Evolutionary conservation across 129 eudicot species (phyloP).

Genomic region (Chrysanthemum makinoi): DNA sequence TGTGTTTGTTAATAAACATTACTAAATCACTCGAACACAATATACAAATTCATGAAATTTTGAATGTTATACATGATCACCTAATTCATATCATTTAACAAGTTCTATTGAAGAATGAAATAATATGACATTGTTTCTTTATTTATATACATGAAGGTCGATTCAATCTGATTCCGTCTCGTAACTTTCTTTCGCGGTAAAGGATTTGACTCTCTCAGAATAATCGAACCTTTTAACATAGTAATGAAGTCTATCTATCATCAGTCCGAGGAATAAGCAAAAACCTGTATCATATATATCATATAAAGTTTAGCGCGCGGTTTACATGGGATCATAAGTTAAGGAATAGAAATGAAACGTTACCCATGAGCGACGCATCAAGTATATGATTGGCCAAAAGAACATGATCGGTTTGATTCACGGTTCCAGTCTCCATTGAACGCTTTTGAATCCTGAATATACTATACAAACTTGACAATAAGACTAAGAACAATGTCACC

Average conservation of each 20-base stretch:
- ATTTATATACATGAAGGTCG: not conserved
- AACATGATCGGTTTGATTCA: slow-evolving; percentile 74
- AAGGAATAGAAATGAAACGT: not conserved
- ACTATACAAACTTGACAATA: slow-evolving; percentile 46
- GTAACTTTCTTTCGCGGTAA: not conserved
- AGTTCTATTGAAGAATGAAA: no score
- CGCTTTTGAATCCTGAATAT: slow-evolving; percentile 43
- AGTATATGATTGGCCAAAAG: slow-evolving; percentile 59
- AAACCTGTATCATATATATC: slow-evolving; percentile 46
- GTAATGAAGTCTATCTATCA: slow-evolving; percentile 72
- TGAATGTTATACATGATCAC: no score
- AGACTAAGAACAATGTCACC: slow-evolving; percentile 46
- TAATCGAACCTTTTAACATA: slow-evolving; percentile 15
- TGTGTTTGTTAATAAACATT: no score
- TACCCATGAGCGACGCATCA: slow-evolving; percentile 83
- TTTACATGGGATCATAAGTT: not conserved
- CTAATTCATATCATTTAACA: no score
- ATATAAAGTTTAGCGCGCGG: not conserved
- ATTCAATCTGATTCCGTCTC: slow-evolving; percentile 28
- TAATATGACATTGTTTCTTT: not conserved
- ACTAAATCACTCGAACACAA: no score
- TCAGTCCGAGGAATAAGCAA: slow-evolving; percentile 59
- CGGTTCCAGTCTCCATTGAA: slow-evolving; percentile 31
- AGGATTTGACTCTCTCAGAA: slow-evolving; percentile 12
- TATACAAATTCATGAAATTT: no score